Conservation (phyloP, 1,139 yeast genomes). For the Kurtzmaniella quercitrusa region DNA sequence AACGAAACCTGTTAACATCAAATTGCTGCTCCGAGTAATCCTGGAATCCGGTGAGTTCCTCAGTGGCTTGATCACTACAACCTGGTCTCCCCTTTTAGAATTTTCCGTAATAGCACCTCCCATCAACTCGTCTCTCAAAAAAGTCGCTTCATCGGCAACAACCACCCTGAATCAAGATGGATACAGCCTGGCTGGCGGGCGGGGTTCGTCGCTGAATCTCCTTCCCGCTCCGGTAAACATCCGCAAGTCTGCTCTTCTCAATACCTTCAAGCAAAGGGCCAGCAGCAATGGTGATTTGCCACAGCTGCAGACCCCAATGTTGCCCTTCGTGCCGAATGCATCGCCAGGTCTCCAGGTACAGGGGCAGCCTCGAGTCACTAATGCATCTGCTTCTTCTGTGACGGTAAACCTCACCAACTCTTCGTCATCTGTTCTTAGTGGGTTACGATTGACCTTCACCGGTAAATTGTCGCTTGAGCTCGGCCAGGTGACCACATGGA, state of each 20-base stretch:
- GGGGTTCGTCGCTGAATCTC: neutral
- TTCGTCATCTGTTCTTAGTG: slow-evolving; percentile 32
- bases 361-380: slow-evolving; percentile 7
- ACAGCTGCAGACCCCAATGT: neutral
- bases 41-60: slow-evolving; percentile 8
- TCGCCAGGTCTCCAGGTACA: slow-evolving; percentile 9
- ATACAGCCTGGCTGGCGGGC: neutral
- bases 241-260: slow-evolving; percentile 4
- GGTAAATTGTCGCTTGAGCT: slow-evolving; percentile 60
- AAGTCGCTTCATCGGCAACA: slow-evolving; percentile 6
- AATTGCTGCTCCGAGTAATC: slow-evolving; percentile 26
- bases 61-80: slow-evolving; percentile 42
- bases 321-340: slow-evolving; percentile 1
- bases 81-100: slow-evolving; percentile 61
- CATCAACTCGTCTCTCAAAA: slow-evolving; percentile 35
- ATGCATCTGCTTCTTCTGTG: slow-evolving; percentile 36
- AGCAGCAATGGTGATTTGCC: neutral
- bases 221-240: neutral
- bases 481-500: slow-evolving; percentile 63
- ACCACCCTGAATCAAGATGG: neutral
- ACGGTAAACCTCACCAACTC: slow-evolving; percentile 39
- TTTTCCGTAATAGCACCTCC: slow-evolving; percentile 49
- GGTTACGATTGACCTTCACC: slow-evolving; percentile 56
- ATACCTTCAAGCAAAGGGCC: neutral
- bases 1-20: slow-evolving; percentile 31